phyloP scores from a whole-genome alignment of 352 stramenopile genomes.

The Phytopythium ostracodes region DNA sequence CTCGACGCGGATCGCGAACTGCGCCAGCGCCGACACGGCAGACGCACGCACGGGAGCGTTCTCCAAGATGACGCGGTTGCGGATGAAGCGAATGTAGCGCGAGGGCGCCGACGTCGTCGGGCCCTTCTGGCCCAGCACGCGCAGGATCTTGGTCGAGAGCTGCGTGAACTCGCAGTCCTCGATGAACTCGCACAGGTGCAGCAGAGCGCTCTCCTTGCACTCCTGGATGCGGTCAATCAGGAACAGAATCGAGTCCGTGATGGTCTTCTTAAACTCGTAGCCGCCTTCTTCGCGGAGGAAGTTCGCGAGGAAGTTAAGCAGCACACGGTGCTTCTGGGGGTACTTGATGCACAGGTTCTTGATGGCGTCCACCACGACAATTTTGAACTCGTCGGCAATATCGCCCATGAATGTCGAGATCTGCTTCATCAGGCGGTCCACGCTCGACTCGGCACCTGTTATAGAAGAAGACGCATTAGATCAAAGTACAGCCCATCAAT shows the following conservation, averaged over 20 bases:
- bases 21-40: constrained; percentile 93
- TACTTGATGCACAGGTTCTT: constrained; percentile 98
- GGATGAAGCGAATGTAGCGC: constrained; percentile 99
- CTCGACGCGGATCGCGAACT: constrained; percentile 95
- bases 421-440: constrained; percentile 97
- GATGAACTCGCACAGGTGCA: constrained; percentile 99
- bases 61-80: constrained; percentile 99
- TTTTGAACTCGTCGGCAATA: constrained; percentile 99
- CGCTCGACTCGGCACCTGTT: constrained; percentile 89
- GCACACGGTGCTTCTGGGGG: constrained; percentile 95
- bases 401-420: constrained; percentile 99
- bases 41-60: constrained; percentile 96
- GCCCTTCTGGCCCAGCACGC: constrained; percentile 94
- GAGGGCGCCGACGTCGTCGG: constrained; percentile 92
- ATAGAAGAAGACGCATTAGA: background rate
- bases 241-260: constrained; percentile 97
- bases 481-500: background rate
- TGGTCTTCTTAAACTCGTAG: constrained; percentile 99
- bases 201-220: constrained; percentile 94
- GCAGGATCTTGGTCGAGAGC: constrained; percentile 92
- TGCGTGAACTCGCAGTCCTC: constrained; percentile 95
- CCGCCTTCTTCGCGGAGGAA: constrained; percentile 96
- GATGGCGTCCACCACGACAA: constrained; percentile 97
- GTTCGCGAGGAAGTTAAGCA: constrained; percentile 98
- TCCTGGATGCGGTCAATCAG: constrained; percentile 96